phyloP scores from a whole-genome alignment of 2,329 filamentous ascomycete genomes.

The Pochonia chlamydosporia region DNA sequence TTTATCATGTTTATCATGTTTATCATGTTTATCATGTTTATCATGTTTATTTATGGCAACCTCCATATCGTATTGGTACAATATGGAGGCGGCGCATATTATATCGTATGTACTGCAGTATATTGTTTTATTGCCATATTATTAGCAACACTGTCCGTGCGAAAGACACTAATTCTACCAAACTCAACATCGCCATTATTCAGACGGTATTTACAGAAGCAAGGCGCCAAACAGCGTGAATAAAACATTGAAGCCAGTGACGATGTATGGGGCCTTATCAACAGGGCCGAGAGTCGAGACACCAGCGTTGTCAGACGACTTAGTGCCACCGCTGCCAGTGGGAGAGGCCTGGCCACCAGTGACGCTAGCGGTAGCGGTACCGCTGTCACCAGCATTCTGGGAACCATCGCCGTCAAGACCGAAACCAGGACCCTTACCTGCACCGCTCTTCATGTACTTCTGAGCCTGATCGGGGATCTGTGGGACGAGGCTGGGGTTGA shows the following conservation, averaged over 20 bases:
- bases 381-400: constrained; percentile 42
- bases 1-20: no score
- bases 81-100: no score
- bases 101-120: no score
- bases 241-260: constrained; percentile 28
- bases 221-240: constrained; percentile 34
- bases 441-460: constrained; percentile 49
- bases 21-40: no score
- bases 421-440: constrained; percentile 48
- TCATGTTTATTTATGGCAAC: no score
- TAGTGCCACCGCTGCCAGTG: constrained; percentile 16
- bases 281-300: constrained; percentile 20
- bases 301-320: constrained; percentile 23
- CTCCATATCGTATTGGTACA: no score
- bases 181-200: background rate
- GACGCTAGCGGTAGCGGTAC: constrained; percentile 39
- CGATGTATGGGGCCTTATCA: constrained; percentile 24
- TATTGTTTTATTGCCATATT: no score
- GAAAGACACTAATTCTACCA: constrained; percentile 1
- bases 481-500: constrained; percentile 44
- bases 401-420: constrained; percentile 45
- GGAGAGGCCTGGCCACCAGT: constrained; percentile 26
- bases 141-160: no score
- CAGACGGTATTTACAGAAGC: constrained; percentile 27
- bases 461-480: constrained; percentile 44